Evolutionary conservation across 805 yeast genomes (phyloP).

Genomic region (Zygotorulaspora chibaensis): DNA sequence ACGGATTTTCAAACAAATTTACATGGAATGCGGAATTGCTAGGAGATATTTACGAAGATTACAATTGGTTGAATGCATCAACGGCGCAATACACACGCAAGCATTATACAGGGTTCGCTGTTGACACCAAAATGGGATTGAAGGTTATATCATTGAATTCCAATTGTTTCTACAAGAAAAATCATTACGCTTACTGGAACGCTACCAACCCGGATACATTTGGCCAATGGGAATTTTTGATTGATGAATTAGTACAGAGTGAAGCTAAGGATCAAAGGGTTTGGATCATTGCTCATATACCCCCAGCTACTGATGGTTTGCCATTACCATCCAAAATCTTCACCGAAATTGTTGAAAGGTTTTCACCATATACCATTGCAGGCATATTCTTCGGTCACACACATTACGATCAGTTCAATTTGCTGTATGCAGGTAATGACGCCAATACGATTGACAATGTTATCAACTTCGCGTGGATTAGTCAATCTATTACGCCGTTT

Average conservation of each 20-base stretch:
- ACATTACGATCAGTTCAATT: conserved; percentile 62
- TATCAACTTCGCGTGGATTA: conserved; percentile 57
- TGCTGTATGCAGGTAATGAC: conserved; percentile 48
- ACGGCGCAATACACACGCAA: conserved; percentile 37
- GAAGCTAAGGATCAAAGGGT: conserved; percentile 57
- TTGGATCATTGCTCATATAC: conserved; percentile 72
- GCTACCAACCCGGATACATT: conserved; percentile 55
- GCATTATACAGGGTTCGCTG: conserved; percentile 61
- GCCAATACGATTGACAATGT: conserved; percentile 42
- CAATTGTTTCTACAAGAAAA: conserved; percentile 62
- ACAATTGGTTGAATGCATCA: conserved; percentile 41
- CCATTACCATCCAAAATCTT: conserved; percentile 58
- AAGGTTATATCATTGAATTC: conserved; percentile 62
- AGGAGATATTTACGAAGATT: conserved; percentile 46
- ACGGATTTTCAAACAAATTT: conserved; percentile 42
- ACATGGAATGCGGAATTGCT: conserved; percentile 47
- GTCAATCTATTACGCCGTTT: conserved; percentile 63
- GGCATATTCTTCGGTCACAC: conserved; percentile 69
- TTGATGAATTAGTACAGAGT: conserved; percentile 57
- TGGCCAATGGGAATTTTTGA: conserved; percentile 58
- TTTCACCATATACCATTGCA: conserved; percentile 64
- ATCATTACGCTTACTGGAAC: conserved; percentile 52
- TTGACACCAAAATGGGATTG: conserved; percentile 51
- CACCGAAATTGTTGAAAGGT: conserved; percentile 56
- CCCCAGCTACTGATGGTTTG: conserved; percentile 54